Evolutionary conservation across 352 stramenopile genomes (phyloP).

Genomic region (Phytophthora fragariae): DNA sequence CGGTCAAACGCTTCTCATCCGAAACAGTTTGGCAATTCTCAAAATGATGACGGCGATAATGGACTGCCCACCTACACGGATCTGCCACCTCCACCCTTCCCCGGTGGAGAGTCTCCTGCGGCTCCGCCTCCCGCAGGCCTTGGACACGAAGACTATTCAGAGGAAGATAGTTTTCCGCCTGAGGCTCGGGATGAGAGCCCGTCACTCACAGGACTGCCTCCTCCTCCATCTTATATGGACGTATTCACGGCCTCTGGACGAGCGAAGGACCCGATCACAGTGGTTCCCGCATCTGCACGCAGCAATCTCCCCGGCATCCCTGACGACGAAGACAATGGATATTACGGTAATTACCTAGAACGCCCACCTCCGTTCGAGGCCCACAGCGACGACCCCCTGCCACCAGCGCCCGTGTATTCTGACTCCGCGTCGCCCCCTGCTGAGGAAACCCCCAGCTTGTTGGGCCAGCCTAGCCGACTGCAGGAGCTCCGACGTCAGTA

Average conservation of each 20-base stretch:
- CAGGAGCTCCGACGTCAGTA: conserved; percentile 75
- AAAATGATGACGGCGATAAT: conserved; percentile 31
- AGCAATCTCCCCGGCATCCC: conserved; percentile 38
- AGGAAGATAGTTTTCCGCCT: conserved; percentile 47
- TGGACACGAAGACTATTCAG: conserved; percentile 27
- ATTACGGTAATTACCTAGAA: conserved; percentile 26
- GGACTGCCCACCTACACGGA: conserved; percentile 25
- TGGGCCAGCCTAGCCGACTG: conserved; percentile 43
- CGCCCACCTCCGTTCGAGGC: conserved; percentile 43
- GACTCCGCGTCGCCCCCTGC: conserved; percentile 19
- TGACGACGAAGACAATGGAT: conserved; percentile 33
- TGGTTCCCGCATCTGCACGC: conserved; percentile 26
- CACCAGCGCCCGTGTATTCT: conserved; percentile 27
- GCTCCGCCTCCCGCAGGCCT: not conserved
- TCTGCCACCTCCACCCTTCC: conserved; percentile 36
- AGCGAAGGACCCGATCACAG: conserved; percentile 26
- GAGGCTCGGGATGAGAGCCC: conserved; percentile 35
- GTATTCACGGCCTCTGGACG: conserved; percentile 58
- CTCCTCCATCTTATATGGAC: conserved; percentile 63
- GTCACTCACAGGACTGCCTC: conserved; percentile 39
- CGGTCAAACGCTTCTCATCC: conserved; percentile 33
- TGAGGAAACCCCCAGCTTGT: conserved; percentile 25
- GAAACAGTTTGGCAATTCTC: conserved; percentile 17
- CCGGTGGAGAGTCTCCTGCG: conserved; percentile 15
- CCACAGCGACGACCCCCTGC: conserved; percentile 23